A percentile compares a stretch with the other conserved stretches of the same genome.
Conservation (phyloP, 306 rosid species). For the Lablab purpureus region DNA sequence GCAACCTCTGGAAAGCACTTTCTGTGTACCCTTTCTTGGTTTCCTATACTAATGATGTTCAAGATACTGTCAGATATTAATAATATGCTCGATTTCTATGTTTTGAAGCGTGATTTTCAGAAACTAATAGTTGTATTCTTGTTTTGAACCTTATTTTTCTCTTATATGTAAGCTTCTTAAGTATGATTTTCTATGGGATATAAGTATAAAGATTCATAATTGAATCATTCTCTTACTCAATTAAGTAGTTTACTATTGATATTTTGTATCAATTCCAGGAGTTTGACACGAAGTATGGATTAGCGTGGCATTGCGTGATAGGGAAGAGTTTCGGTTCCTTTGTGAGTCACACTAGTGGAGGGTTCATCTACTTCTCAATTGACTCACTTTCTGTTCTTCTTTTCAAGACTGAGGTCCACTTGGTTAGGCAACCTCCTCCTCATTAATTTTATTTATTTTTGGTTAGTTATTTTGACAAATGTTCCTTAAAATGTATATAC, state of each 20-base stretch:
- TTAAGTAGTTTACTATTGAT: background rate
- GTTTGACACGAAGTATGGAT: slow-evolving; percentile 64
- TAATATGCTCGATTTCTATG: too few species aligned
- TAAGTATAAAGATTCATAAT: background rate
- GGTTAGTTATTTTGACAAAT: background rate
- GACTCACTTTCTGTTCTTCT: slow-evolving; percentile 74
- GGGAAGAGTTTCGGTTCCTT: slow-evolving; percentile 82
- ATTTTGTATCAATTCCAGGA: slow-evolving; percentile 43
- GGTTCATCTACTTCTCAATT: slow-evolving; percentile 66
- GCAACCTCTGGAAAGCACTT: background rate
- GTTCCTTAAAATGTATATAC: background rate
- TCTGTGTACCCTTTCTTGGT: background rate
- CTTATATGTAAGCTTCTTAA: background rate
- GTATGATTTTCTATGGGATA: background rate
- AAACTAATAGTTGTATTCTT: background rate
- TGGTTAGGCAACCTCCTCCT: slow-evolving; percentile 50
- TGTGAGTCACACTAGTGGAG: slow-evolving; percentile 69
- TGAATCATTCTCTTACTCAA: background rate
- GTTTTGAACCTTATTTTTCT: background rate
- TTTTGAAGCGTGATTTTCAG: too few species aligned
- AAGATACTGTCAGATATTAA: too few species aligned
- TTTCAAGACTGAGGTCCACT: slow-evolving; percentile 71
- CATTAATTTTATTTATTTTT: background rate
- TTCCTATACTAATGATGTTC: too few species aligned
- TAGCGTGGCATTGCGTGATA: slow-evolving; percentile 77